These are phyloP conservation scores for Barnettozyma pratensis DNA, from an alignment of 805 yeast genomes.

Conservation along the genomic window DNA sequence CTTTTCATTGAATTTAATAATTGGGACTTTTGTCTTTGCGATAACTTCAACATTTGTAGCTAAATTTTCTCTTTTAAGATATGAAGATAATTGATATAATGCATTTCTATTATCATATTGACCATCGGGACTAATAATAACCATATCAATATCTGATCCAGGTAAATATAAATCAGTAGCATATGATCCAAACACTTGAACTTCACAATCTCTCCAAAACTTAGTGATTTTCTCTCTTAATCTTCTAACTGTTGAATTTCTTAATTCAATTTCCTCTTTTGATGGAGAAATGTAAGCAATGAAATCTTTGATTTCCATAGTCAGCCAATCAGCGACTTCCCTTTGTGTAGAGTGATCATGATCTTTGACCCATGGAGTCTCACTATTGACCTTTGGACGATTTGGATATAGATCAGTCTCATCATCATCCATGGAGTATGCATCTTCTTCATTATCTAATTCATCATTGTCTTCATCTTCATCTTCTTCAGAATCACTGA, in stretches of 20 bases:
- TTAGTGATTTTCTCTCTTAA: constrained; percentile 46
- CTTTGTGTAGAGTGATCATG: constrained; percentile 73
- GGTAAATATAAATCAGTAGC: constrained; percentile 93
- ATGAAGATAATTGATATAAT: constrained; percentile 68
- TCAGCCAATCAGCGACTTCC: constrained; percentile 83
- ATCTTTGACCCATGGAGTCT: constrained; percentile 69
- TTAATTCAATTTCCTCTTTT: constrained; percentile 56
- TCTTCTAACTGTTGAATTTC: constrained; percentile 61
- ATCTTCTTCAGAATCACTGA: constrained; percentile 28
- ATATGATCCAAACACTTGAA: constrained; percentile 87
- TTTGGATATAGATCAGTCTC: constrained; percentile 12
- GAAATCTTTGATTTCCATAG: constrained; percentile 80
- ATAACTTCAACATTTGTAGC: constrained; percentile 79
- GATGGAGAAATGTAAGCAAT: constrained; percentile 84
- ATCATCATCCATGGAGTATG: constrained; percentile 25
- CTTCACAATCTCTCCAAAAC: constrained; percentile 75
- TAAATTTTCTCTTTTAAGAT: constrained; percentile 52
- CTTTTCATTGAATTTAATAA: constrained; percentile 83
- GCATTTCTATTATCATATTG: constrained; percentile 57
- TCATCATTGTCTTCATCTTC: constrained; percentile 14
- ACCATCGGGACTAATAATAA: constrained; percentile 59
- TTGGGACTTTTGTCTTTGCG: constrained; percentile 89
- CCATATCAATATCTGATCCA: constrained; percentile 95
- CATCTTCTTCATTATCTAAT: constrained; percentile 20
- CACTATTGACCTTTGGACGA: constrained; percentile 19